These are phyloP conservation scores for Nannochloropsis salina DNA, from an alignment of 108 stramenopile species.

Conservation along the genomic window DNA sequence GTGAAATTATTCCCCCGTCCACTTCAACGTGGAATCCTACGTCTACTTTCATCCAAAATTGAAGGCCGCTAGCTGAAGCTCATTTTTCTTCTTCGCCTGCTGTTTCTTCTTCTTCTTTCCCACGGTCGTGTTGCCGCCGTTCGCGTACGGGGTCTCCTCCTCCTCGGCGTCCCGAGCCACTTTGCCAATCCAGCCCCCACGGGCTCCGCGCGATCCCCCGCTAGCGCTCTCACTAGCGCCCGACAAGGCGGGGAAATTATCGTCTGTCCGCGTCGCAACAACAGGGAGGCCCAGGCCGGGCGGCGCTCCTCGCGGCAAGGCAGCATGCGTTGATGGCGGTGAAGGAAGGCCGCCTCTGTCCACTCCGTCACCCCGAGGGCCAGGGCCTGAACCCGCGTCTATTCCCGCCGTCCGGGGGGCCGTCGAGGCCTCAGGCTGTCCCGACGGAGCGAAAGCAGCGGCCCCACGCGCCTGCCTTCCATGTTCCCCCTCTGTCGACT, in stretches of 20 bases:
- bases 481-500: neutral
- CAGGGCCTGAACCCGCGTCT: no score
- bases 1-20: no score
- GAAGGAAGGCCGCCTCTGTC: no score
- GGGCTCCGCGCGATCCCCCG: neutral
- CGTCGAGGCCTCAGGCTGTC: neutral
- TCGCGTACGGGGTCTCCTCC: neutral
- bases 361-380: no score
- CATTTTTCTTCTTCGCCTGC: constrained; percentile 11
- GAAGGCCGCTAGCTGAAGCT: neutral
- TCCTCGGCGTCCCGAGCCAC: constrained; percentile 5
- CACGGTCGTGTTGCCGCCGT: neutral
- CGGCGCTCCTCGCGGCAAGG: neutral
- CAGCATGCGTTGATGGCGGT: no score
- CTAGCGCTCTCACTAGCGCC: neutral
- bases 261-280: neutral
- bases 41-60: neutral
- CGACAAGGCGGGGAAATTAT: neutral
- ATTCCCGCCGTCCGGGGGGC: neutral
- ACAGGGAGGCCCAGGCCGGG: neutral
- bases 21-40: no score
- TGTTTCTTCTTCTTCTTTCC: constrained; percentile 15
- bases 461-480: neutral
- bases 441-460: neutral
- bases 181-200: neutral